These are phyloP conservation scores for Tolypocladium tundrense DNA, from an alignment of 2,329 filamentous ascomycete species.

Conservation along the genomic window DNA sequence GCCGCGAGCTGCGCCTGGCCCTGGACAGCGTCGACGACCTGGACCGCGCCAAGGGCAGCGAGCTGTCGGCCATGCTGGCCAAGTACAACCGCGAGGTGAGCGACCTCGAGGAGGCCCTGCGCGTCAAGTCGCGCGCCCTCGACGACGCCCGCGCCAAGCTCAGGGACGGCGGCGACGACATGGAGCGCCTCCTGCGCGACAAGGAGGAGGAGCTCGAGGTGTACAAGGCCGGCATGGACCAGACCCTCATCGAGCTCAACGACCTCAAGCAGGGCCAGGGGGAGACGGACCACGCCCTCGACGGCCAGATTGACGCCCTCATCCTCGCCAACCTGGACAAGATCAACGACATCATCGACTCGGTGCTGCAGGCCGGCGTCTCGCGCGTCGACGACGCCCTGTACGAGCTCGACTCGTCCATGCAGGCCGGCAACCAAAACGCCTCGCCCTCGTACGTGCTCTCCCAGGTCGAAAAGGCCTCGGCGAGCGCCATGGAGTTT, in stretches of 20 bases:
- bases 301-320: conserved; percentile 84
- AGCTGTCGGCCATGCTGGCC: conserved; percentile 86
- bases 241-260: conserved; percentile 85
- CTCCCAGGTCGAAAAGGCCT: conserved; percentile 95
- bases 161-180: conserved; percentile 71
- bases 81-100: conserved; percentile 97
- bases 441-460: conserved; percentile 90
- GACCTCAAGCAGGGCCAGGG: conserved; percentile 69
- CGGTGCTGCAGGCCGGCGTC: conserved; percentile 85
- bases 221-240: conserved; percentile 96
- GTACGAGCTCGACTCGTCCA: conserved; percentile 93
- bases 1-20: conserved; percentile 85
- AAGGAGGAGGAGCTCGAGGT: conserved; percentile 98
- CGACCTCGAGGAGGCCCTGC: conserved; percentile 85
- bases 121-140: conserved; percentile 77
- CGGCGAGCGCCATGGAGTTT: conserved; percentile 89
- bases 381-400: conserved; percentile 91
- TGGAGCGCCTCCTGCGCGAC: conserved; percentile 75
- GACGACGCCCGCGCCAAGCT: conserved; percentile 74
- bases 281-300: conserved; percentile 69
- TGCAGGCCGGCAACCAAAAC: conserved; percentile 98
- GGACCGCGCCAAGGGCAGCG: conserved; percentile 86
- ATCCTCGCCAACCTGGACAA: conserved; percentile 80
- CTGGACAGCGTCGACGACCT: conserved; percentile 85
- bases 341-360: conserved; percentile 96